phyloP scores from a whole-genome alignment of 129 eudicot genomes.

The Escallonia rubra region DNA sequence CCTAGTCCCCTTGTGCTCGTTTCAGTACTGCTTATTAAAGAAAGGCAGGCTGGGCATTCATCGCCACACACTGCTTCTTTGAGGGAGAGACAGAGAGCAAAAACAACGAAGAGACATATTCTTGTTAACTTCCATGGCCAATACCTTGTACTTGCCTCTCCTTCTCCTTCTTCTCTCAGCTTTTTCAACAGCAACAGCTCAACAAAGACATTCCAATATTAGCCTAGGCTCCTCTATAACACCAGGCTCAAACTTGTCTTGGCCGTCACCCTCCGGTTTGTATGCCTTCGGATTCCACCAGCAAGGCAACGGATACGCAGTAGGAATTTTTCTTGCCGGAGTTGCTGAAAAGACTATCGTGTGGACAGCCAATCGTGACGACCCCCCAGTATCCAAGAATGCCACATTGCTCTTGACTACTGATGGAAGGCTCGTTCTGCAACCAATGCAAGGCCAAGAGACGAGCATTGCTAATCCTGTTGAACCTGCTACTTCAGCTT shows the following conservation, averaged over 20 bases:
- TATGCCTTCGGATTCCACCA: slow-evolving; percentile 16
- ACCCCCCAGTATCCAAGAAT: slow-evolving; percentile 4
- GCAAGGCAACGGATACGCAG: not conserved
- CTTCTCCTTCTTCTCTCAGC: slow-evolving; percentile 3
- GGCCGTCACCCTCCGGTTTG: slow-evolving; percentile 14
- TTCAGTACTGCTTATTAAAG: no score
- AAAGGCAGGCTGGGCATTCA: no score
- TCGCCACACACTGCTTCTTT: no score
- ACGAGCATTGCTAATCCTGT: no score
- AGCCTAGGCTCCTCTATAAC: slow-evolving; percentile 16
- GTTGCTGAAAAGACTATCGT: not conserved
- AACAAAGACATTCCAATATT: slow-evolving; percentile 10
- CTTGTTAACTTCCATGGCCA: slow-evolving; percentile 1
- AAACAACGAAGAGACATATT: no score
- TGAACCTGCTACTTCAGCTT: no score
- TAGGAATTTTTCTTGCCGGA: slow-evolving; percentile 3
- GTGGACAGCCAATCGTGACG: slow-evolving; percentile 19
- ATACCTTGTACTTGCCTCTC: not conserved
- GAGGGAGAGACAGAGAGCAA: no score
- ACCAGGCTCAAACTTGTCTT: slow-evolving; percentile 5
- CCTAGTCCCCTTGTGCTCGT: no score
- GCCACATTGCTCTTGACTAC: slow-evolving; percentile 10
- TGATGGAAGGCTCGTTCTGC: slow-evolving; percentile 23
- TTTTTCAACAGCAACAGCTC: slow-evolving; percentile 9
- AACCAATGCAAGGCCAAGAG: not conserved